Conservation (phyloP, 73 alveolate species). For the Paramecium caudatum region DNA sequence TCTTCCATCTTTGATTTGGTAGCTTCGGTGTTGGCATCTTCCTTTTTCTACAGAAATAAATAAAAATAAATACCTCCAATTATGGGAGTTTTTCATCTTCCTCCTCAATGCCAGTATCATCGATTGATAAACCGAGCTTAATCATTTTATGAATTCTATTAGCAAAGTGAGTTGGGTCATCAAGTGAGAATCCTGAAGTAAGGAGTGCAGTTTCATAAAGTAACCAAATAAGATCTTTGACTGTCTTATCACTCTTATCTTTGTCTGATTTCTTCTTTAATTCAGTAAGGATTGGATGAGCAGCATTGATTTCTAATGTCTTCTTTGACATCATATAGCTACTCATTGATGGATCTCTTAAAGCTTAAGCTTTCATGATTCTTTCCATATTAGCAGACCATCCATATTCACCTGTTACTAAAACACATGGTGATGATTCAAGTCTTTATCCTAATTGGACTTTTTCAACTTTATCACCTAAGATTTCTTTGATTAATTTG, state of each 20-base stretch:
- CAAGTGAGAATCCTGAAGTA: slow-evolving; percentile 99
- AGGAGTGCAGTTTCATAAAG: slow-evolving; percentile 99
- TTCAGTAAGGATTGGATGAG: slow-evolving; percentile 95
- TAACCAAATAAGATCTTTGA: slow-evolving; percentile 99
- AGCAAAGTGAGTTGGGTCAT: slow-evolving; percentile 98
- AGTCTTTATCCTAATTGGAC: slow-evolving; percentile 97
- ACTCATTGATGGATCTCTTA: slow-evolving; percentile 99
- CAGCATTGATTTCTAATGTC: slow-evolving; percentile 99
- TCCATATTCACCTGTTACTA: slow-evolving; percentile 99
- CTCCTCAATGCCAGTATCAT: slow-evolving; percentile 88
- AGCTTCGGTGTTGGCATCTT: slow-evolving; percentile 85
- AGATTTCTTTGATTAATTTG: slow-evolving; percentile 98
- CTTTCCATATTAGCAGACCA: slow-evolving; percentile 99
- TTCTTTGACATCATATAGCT: slow-evolving; percentile 99
- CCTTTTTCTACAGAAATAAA: slow-evolving; percentile 79
- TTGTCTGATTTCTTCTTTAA: slow-evolving; percentile 97
- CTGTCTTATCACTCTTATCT: slow-evolving; percentile 98
- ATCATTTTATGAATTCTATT: slow-evolving; percentile 99
- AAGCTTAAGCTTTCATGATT: slow-evolving; percentile 99
- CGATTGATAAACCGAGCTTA: slow-evolving; percentile 97
- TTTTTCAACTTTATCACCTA: slow-evolving; percentile 99
- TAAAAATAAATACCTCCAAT: slow-evolving; percentile 72
- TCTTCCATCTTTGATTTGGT: slow-evolving; percentile 90
- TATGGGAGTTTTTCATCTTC: slow-evolving; percentile 73
- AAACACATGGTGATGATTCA: slow-evolving; percentile 99